Percentiles rank a stretch among this genome's conserved stretches.
Conservation (phyloP, 805 yeast genomes). For the Cyberlindnera xylosilytica region DNA sequence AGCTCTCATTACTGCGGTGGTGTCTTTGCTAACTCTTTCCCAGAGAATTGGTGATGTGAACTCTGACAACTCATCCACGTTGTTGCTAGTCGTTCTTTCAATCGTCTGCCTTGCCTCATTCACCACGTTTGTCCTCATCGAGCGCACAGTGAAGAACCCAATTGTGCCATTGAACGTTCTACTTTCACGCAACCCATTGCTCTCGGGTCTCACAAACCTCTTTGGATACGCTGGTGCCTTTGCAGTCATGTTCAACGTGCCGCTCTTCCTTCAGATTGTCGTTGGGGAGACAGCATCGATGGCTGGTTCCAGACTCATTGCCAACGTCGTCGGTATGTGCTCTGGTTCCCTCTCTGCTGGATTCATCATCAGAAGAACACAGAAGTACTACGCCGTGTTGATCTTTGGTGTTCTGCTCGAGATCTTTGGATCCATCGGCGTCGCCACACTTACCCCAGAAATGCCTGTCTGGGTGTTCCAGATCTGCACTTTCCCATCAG, state of each 20-base stretch:
- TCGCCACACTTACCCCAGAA: neutral
- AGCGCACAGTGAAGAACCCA: slow-evolving; percentile 5
- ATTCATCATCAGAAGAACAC: slow-evolving; percentile 32
- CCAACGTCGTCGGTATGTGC: slow-evolving; percentile 42
- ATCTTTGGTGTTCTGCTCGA: slow-evolving; percentile 35
- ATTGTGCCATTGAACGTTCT: slow-evolving; percentile 6
- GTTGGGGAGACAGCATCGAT: slow-evolving; percentile 37
- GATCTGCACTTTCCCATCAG: slow-evolving; percentile 33
- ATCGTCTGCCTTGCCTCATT: slow-evolving; percentile 2
- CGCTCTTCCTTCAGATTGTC: slow-evolving; percentile 40
- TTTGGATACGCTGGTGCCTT: slow-evolving; percentile 17
- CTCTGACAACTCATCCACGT: neutral
- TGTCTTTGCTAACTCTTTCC: slow-evolving; percentile 1
- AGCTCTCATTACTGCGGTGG: slow-evolving; percentile 2
- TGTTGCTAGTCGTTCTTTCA: neutral
- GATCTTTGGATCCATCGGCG: slow-evolving; percentile 29
- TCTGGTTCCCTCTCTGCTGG: slow-evolving; percentile 40
- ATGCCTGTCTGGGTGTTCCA: slow-evolving; percentile 12
- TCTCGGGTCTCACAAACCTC: slow-evolving; percentile 7
- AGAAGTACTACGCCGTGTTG: slow-evolving; percentile 27
- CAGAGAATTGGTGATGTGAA: slow-evolving; percentile 6
- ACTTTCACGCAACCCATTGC: slow-evolving; percentile 7
- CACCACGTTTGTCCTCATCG: slow-evolving; percentile 1
- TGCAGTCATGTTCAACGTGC: slow-evolving; percentile 41
- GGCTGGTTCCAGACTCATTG: slow-evolving; percentile 40